Evolutionary conservation across 2,329 filamentous ascomycete genomes (phyloP), one percentile per base, ranked within the genome.

Genomic region (Hortaea werneckii): DNA sequence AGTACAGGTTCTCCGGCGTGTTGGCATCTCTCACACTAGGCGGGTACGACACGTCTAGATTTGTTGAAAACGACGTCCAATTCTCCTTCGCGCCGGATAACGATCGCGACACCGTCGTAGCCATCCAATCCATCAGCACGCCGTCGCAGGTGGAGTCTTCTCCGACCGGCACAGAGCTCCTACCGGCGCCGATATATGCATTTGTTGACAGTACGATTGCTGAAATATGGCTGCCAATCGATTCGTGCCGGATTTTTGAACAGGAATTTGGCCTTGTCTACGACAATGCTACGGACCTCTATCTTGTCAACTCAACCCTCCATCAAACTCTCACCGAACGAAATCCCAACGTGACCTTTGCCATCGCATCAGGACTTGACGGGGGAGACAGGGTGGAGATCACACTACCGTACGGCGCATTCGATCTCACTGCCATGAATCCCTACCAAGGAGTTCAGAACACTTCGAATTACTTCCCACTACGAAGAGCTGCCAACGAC

Each of bases 1-100:
- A 75, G 50, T 87, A 87, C 58, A 74, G 80, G 2, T 54, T 39
- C 37, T 50, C 46, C 41, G 55, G 58, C 6, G 61, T 67, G n/a
- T 60, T 65, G 7, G 64, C 58, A 10, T 71, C 68, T 29, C 63
- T 87, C 40, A 84, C 80, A 0, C 66, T 88, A 7, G 84, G 85
- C 20, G 83, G 85, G 28, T 86, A 82, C 58, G 84, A 87, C 58
- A 62, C 70, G 9, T 73, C 76, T 38, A 75, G 81, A 38, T 79
- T 84, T 48, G 67, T 77, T 29, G 65, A 72, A 1, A 83, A 87
- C 59, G 67, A 79, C 44, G 69, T 73, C 9, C 70, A 69, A 1
- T 87, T 87, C 60, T 72, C 67, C 40, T 67, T 78, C 38, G 41
- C 70, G 11, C 69, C 73, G 40, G 74, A 79, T 55, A 71, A 78